phyloP scores from a whole-genome alignment of 139 green algal species.

The Pycnococcus provasolii region DNA sequence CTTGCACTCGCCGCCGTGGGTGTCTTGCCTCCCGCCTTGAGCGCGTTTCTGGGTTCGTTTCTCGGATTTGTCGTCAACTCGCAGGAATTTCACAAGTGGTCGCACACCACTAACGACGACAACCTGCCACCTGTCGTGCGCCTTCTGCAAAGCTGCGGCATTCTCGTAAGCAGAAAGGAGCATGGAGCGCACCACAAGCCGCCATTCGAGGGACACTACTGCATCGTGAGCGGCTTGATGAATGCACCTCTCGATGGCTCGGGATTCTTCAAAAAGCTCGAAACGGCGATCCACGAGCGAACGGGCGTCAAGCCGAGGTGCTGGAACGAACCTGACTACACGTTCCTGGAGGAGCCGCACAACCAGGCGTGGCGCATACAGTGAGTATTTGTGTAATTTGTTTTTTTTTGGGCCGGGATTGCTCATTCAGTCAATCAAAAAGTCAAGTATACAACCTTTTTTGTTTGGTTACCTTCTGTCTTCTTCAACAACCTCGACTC shows the following conservation, averaged over 20 bases:
- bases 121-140: conserved; percentile 61
- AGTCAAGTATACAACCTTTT: too few species aligned
- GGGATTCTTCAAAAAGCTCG: conserved; percentile 51
- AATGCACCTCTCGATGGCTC: conserved; percentile 71
- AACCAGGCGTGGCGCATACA: too few species aligned
- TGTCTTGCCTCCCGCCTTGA: conserved; percentile 29
- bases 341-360: conserved; percentile 11
- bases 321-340: conserved; percentile 55
- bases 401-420: too few species aligned
- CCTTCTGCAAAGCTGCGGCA: conserved; percentile 60
- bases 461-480: too few species aligned
- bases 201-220: conserved; percentile 94
- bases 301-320: conserved; percentile 80
- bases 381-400: too few species aligned
- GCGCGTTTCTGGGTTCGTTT: conserved; percentile 60
- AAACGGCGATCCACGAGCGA: conserved; percentile 42
- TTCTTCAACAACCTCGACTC: too few species aligned
- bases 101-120: conserved; percentile 72
- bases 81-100: conserved; percentile 95
- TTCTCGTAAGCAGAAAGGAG: conserved; percentile 64
- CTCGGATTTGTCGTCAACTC: conserved; percentile 70
- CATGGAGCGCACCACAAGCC: conserved; percentile 86
- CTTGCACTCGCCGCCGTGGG: conserved; percentile 32
- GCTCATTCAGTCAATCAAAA: too few species aligned
- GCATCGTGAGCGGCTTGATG: conserved; percentile 85